Percentiles rank a stretch among this genome's conserved stretches.
Evolutionary conservation across 2,329 filamentous ascomycete species (phyloP).

Genomic region (Aureobasidium lini): DNA sequence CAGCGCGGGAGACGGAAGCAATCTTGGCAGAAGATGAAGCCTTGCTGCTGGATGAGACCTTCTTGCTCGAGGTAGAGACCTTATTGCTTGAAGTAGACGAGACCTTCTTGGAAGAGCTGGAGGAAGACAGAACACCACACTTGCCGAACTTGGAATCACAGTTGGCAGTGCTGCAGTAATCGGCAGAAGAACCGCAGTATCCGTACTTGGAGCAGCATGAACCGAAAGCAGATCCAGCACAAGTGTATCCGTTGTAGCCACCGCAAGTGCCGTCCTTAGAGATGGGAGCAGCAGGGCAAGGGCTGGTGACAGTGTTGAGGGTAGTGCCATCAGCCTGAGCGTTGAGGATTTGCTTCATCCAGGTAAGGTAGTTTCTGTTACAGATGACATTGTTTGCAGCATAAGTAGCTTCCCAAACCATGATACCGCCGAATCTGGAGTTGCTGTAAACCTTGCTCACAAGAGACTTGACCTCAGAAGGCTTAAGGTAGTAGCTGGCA

Average conservation of each 20-base stretch:
- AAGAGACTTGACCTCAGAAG: conserved; percentile 38
- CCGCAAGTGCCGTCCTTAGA: conserved; percentile 17
- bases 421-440: conserved; percentile 48
- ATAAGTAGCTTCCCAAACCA: conserved; percentile 52
- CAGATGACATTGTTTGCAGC: conserved; percentile 40
- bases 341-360: conserved; percentile 41
- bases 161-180: conserved; percentile 13
- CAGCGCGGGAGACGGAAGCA: not conserved
- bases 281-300: conserved; percentile 13
- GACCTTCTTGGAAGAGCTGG: not conserved
- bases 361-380: conserved; percentile 37
- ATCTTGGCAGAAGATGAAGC: not conserved
- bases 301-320: conserved; percentile 15
- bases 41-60: not conserved
- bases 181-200: conserved; percentile 1
- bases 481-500: conserved; percentile 39
- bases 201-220: conserved; percentile 15
- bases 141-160: not conserved
- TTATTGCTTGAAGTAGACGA: not conserved
- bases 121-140: not conserved
- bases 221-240: conserved; percentile 15
- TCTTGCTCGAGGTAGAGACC: not conserved
- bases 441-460: conserved; percentile 36
- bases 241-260: conserved; percentile 16
- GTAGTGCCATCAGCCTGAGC: conserved; percentile 17